phyloP scores from a whole-genome alignment of 805 yeast genomes.

The Wickerhamomyces chambardii region DNA sequence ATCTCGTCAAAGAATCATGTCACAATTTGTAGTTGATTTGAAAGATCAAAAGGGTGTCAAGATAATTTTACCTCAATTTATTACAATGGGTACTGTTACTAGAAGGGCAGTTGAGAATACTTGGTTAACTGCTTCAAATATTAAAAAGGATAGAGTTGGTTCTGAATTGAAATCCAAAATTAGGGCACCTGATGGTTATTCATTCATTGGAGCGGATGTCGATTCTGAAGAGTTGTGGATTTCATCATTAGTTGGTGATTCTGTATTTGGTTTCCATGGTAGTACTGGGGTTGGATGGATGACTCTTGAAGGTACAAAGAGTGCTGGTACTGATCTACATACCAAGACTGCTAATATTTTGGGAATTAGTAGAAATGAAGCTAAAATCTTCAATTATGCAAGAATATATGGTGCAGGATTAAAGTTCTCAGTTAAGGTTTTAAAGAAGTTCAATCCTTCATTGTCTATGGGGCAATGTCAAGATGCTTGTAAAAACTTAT shows the following conservation, averaged over 20 bases:
- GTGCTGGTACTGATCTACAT: constrained; percentile 88
- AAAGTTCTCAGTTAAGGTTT: constrained; percentile 75
- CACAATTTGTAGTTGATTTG: constrained; percentile 74
- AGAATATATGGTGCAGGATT: constrained; percentile 97
- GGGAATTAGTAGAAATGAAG: constrained; percentile 86
- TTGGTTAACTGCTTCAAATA: constrained; percentile 97
- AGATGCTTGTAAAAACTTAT: constrained; percentile 54
- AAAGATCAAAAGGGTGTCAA: constrained; percentile 33
- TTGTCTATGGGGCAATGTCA: constrained; percentile 61
- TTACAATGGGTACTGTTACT: constrained; percentile 95
- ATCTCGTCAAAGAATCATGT: constrained; percentile 72
- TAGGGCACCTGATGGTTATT: constrained; percentile 81
- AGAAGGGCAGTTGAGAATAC: constrained; percentile 95
- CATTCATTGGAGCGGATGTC: constrained; percentile 97
- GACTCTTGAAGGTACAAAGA: constrained; percentile 94
- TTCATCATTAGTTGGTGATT: constrained; percentile 90
- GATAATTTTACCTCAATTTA: constrained; percentile 72
- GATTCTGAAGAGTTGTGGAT: constrained; percentile 99
- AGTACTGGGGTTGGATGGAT: constrained; percentile 98
- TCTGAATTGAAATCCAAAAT: constrained; percentile 88
- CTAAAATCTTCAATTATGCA: constrained; percentile 94
- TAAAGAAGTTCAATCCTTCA: constrained; percentile 74
- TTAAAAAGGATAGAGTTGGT: constrained; percentile 77
- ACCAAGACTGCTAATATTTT: constrained; percentile 87
- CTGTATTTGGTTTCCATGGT: constrained; percentile 84